Base-by-base conservation (phyloP, 352 stramenopile species). In the Phytophthora pseudosyringae region DNA sequence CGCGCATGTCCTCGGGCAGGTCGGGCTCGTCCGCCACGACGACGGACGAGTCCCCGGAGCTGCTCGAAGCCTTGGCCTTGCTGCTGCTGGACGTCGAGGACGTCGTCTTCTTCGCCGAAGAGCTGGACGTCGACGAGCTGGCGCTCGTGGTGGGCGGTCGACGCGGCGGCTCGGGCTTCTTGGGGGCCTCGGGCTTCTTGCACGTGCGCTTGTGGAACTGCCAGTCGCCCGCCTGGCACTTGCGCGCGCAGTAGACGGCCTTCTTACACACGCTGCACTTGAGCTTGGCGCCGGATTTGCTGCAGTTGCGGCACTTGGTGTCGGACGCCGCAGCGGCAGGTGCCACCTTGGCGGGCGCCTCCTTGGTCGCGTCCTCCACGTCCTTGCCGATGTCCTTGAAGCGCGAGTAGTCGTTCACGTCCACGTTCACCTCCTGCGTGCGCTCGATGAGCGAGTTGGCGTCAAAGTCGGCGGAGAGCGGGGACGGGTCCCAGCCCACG, bases 221-320 rank as follows among this genome's bases (percentile, higher is more conserved):
- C 87, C 87, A 95, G 67, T 95, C 87, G 61, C 82, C 90, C 28
- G 84, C 83, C 56, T 95, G 88, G 58, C 88, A 95, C 62, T 80
- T 65, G 44, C 88, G 80, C 39, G 83, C 80, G 59, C 88, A 95
- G 67, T 95, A 95, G 26, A 87, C 71, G 31, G 80, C 86, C 66
- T 93, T 93, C 78, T 94, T 95, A 61, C 88, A 95, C 43, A 94
- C 73, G 16, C 83, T 93, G 72, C 88, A 95, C 78, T 94, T 94
- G 62, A 95, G 86, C 55, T 91, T 90, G 13, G 86, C 86, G 15
- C 83, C 86, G 0, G 62, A 18, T 47, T 89, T 92, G 72, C 78
- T 81, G 75, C 88, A 95, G 56, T 94, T 95, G 65, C 86, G 83
- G 57, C 88, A 95, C 32, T 51, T 74, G 16, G 51, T 29, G 0